phyloP scores from a whole-genome alignment of 306 rosid species.

The Ceratonia siliqua region DNA sequence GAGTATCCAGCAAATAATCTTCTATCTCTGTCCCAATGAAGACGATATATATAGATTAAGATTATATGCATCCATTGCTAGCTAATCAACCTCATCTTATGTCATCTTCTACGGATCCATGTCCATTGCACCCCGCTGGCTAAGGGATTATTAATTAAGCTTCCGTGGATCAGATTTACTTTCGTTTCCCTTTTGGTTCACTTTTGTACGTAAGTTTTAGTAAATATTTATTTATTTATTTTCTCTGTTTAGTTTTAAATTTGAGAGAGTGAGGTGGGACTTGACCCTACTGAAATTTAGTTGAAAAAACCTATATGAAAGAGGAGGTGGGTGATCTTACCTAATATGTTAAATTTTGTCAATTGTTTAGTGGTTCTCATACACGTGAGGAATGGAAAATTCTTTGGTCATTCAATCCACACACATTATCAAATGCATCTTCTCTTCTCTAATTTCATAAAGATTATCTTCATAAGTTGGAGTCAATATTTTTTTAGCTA shows the following conservation, averaged over 20 bases:
- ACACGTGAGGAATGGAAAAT: too few relatives aligned
- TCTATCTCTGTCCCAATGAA: conserved; percentile 35
- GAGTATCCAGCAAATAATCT: conserved; percentile 42
- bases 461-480: too few relatives aligned
- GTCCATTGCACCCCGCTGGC: not conserved
- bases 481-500: too few relatives aligned
- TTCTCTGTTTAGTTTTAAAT: not conserved
- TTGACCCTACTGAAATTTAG: too few relatives aligned
- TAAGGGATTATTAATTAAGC: too few relatives aligned
- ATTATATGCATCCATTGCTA: not conserved
- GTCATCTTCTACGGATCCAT: not conserved
- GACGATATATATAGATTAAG: conserved; percentile 11
- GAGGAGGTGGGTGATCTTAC: too few relatives aligned
- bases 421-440: not conserved
- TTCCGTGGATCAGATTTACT: not conserved
- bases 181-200: not conserved
- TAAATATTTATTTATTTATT: not conserved
- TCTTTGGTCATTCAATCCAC: too few relatives aligned
- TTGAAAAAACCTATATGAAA: too few relatives aligned
- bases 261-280: too few relatives aligned
- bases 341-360: too few relatives aligned
- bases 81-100: not conserved
- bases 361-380: too few relatives aligned
- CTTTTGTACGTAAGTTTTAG: not conserved
- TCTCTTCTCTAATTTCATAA: not conserved